Evolutionary conservation across 257 asterid genomes (phyloP), one percentile per base, ranked within the genome.

Genomic region (Solanum ossicruentum): DNA sequence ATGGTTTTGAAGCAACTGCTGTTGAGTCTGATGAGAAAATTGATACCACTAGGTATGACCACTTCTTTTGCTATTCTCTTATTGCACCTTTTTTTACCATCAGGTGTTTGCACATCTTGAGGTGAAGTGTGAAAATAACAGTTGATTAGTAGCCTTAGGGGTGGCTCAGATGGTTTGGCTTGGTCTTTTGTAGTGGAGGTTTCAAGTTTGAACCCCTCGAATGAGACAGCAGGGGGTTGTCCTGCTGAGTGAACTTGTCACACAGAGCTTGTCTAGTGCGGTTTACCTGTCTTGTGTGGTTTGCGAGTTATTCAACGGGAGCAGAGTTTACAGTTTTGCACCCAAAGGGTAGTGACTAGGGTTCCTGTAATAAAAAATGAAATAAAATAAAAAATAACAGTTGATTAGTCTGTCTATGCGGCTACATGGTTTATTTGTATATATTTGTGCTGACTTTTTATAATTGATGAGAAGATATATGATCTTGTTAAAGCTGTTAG

Each of bases 1-100:
- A 83, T 86, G 99, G 99, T 54, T 97, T 92, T 84, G 99, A 95
- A 88, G 98, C 98, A 71, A 97, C 98, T 87, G 98, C 99, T 28
- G 92, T 90, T 4, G 99, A 97, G 78, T 90, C 93, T 58, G 98
- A 93, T 85, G 95, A 92, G 89, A 89, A 92, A 89, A 86, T 95
- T 85, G 98, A 97, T 84, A 93, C 91, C 81, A 86, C 95, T 67
- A 97, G 99, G 99, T 94, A 91, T 65, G 65, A 55, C 82, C 49
- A 77, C 23, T 49, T 51, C 65, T 70, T 41, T 61, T 73, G 80
- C 32, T 11, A 83, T 18, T 70, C 86, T 13, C 85, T 83, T 67
- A 80, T 61, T 63, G 57, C 39, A 75, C 81, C n/a, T 49, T 49
- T 73, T 75, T 51, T 49, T 8, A 60, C 10, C 20, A 52, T 9